A percentile compares a stretch with the other conserved stretches of the same genome.
Conservation (phyloP, 169 alveolate genomes). For the Eimeria nieschulzi region DNA sequence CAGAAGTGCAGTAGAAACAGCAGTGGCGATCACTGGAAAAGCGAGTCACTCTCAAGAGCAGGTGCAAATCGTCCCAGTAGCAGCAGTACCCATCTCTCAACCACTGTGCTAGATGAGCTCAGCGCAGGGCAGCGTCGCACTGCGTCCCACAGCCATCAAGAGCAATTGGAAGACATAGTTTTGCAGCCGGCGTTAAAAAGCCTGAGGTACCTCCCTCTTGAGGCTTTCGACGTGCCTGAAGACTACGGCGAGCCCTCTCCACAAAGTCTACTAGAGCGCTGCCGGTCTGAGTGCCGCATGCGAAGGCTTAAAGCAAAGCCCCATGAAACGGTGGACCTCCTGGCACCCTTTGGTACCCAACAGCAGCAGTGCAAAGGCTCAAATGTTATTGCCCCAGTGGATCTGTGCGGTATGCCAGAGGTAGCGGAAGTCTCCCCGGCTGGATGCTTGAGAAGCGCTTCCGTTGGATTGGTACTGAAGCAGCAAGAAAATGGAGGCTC, state of each 20-base stretch:
- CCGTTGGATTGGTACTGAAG: not conserved
- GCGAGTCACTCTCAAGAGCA: conserved; percentile 19
- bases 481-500: not conserved
- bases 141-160: not conserved
- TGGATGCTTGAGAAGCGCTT: not conserved
- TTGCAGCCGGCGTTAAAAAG: conserved; percentile 7
- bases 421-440: not conserved
- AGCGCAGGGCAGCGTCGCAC: conserved; percentile 3
- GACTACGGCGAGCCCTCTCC: conserved; percentile 58
- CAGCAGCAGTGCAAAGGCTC: not conserved
- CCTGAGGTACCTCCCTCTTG: conserved; percentile 46
- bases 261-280: conserved; percentile 42
- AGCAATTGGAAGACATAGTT: not conserved
- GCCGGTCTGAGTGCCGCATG: conserved; percentile 53
- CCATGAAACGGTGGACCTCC: not conserved
- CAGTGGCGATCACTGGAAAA: not conserved
- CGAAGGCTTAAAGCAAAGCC: conserved; percentile 9
- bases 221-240: conserved; percentile 60
- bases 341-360: not conserved
- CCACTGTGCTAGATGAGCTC: not conserved
- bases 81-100: not conserved
- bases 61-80: not conserved
- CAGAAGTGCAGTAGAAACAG: not conserved
- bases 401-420: not conserved
- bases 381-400: not conserved